Percentiles rank a stretch among this genome's conserved stretches.
Evolutionary conservation across 148 eudicot genomes (phyloP).

Genomic region (Cornus controversa): DNA sequence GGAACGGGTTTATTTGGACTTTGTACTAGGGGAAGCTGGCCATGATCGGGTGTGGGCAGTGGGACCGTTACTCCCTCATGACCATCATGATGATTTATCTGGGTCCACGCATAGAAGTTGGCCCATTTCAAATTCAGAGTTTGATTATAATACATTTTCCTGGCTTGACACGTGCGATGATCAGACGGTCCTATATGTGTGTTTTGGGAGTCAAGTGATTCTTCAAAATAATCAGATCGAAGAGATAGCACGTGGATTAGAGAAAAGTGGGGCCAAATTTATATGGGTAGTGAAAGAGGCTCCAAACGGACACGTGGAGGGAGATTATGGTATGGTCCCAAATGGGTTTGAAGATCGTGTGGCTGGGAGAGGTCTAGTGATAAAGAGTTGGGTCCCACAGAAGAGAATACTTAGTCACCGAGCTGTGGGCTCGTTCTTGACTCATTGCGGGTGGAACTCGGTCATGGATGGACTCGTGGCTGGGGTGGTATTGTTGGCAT

Average conservation of each 20-base stretch:
- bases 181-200: conserved; percentile 40
- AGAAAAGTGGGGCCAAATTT: conserved; percentile 41
- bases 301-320: conserved; percentile 16
- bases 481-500: conserved; percentile 40
- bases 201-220: conserved; percentile 49
- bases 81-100: background rate
- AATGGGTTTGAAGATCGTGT: conserved; percentile 41
- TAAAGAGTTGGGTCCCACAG: conserved; percentile 54
- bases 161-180: conserved; percentile 44
- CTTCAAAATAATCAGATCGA: conserved; percentile 38
- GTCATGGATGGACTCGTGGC: conserved; percentile 34
- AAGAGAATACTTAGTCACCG: conserved; percentile 32
- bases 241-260: conserved; percentile 33
- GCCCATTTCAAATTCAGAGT: conserved; percentile 15
- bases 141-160: conserved; percentile 13
- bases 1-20: conserved; percentile 29
- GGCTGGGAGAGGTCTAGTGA: conserved; percentile 36
- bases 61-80: conserved; percentile 39
- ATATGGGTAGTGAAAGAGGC: conserved; percentile 34
- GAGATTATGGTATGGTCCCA: conserved; percentile 33
- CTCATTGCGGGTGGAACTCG: conserved; percentile 65
- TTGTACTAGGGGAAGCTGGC: conserved; percentile 18
- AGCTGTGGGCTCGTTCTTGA: conserved; percentile 41
- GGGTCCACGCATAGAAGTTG: conserved; percentile 18
- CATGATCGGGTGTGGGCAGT: conserved; percentile 40